Evolutionary conservation across 2,329 filamentous ascomycete genomes (phyloP).

Genomic region (Ceratocystis harringtonii): DNA sequence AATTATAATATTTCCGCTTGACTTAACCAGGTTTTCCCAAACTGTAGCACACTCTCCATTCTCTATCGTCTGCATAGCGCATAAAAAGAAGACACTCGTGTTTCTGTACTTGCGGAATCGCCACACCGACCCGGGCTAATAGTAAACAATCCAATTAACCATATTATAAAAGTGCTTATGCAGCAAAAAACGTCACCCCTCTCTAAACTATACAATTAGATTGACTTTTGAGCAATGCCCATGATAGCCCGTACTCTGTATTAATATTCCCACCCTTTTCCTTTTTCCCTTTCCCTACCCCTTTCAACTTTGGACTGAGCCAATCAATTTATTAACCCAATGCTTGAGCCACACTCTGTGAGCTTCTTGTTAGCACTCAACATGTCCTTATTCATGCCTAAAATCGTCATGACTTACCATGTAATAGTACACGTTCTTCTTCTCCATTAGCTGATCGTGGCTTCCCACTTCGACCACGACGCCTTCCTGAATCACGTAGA

Average conservation of each 20-base stretch:
- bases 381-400: neutral
- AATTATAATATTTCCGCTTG: too few relatives aligned
- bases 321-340: slow-evolving; percentile 2
- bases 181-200: neutral
- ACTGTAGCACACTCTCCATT: too few relatives aligned
- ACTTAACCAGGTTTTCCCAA: too few relatives aligned
- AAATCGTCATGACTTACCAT: slow-evolving; percentile 29
- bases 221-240: slow-evolving; percentile 3
- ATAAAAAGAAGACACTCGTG: too few relatives aligned
- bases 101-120: neutral
- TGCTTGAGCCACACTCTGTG: slow-evolving; percentile 8
- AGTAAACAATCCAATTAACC: neutral
- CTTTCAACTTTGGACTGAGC: neutral
- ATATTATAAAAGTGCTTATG: slow-evolving; percentile 3
- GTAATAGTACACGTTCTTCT: slow-evolving; percentile 35
- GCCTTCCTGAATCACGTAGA: slow-evolving; percentile 31
- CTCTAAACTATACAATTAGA: slow-evolving; percentile 9
- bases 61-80: too few relatives aligned
- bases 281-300: neutral
- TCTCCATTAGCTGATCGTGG: slow-evolving; percentile 38
- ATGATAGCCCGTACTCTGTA: neutral
- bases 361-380: neutral
- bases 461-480: slow-evolving; percentile 29
- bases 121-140: neutral
- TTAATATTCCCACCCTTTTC: neutral